phyloP scores from a whole-genome alignment of 495 filamentous ascomycete genomes.

The Penicillium egyptiacum region DNA sequence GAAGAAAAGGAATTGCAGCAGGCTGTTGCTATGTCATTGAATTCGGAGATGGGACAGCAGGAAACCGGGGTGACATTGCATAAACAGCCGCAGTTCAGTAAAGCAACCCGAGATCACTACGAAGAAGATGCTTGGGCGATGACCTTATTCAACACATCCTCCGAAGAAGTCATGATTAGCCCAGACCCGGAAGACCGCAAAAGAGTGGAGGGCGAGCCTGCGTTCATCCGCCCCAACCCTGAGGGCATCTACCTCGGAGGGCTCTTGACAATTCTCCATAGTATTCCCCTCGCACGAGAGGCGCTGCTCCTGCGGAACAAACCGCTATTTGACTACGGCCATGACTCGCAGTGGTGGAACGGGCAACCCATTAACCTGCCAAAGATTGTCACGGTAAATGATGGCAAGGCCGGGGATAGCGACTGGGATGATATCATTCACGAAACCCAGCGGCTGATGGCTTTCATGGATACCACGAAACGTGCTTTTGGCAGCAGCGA shows the following conservation, averaged over 20 bases:
- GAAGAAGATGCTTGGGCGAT: constrained; percentile 76
- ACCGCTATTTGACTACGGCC: constrained; percentile 61
- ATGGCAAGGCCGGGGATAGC: constrained; percentile 34
- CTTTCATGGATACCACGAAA: constrained; percentile 75
- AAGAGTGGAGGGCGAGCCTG: constrained; percentile 58
- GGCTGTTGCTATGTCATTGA: constrained; percentile 56
- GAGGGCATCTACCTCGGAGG: constrained; percentile 61
- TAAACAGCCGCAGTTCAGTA: constrained; percentile 59
- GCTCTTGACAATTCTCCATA: constrained; percentile 75
- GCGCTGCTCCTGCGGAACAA: constrained; percentile 59
- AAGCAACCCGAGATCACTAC: constrained; percentile 71
- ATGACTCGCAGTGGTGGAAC: constrained; percentile 81
- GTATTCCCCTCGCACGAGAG: constrained; percentile 79
- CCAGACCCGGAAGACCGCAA: constrained; percentile 62
- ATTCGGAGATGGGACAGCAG: constrained; percentile 49
- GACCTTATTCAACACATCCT: constrained; percentile 54
- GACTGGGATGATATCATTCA: constrained; percentile 51
- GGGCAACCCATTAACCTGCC: constrained; percentile 62
- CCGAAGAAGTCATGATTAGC: constrained; percentile 60
- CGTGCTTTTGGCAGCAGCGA: constrained; percentile 82
- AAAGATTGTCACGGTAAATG: constrained; percentile 55
- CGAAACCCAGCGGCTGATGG: constrained; percentile 73
- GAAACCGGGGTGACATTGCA: constrained; percentile 57
- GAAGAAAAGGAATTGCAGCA: constrained; percentile 59
- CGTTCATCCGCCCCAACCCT: constrained; percentile 69